Percentiles rank a stretch among this genome's conserved stretches.
phyloP scores from a whole-genome alignment of 148 eudicot genomes.

The Rhododendron henanense region DNA sequence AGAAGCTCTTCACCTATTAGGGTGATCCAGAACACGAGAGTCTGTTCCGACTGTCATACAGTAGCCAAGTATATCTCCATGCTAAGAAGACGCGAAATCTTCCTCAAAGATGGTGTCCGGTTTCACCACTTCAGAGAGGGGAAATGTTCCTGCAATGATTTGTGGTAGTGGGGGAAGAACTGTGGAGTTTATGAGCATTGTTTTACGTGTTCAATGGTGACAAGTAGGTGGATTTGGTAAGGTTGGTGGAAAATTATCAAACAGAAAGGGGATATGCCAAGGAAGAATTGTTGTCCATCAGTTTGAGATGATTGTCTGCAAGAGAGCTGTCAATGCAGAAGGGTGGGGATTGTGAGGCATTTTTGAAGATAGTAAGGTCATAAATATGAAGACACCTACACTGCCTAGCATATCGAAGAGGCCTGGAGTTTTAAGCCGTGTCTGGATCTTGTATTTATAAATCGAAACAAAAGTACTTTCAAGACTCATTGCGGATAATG shows the following conservation, averaged over 20 bases:
- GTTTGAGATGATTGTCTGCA: conserved; percentile 5
- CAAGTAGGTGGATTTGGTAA: not conserved
- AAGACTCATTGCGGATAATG: not conserved
- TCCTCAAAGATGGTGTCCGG: conserved; percentile 56
- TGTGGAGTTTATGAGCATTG: not conserved
- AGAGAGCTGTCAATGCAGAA: not conserved
- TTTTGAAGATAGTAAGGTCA: not conserved
- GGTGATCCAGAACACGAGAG: conserved; percentile 60
- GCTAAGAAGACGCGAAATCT: conserved; percentile 40
- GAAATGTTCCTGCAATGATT: conserved; percentile 61
- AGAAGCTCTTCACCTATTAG: conserved; percentile 35
- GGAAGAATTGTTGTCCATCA: not conserved
- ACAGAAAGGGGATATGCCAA: not conserved
- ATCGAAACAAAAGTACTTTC: not conserved
- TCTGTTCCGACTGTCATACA: conserved; percentile 54
- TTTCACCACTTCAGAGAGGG: conserved; percentile 67
- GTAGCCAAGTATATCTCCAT: conserved; percentile 48
- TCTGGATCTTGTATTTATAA: not conserved
- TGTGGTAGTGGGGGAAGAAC: conserved; percentile 32
- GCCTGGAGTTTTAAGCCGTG: not conserved
- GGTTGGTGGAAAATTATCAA: not conserved
- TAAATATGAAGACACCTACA: not conserved
- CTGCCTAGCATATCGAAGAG: not conserved
- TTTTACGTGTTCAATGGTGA: not conserved
- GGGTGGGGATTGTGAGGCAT: not conserved